These are phyloP conservation scores for Xerocomellus chrysenteron DNA, from an alignment of 768 basidiomycete genomes.

Conservation along the genomic window DNA sequence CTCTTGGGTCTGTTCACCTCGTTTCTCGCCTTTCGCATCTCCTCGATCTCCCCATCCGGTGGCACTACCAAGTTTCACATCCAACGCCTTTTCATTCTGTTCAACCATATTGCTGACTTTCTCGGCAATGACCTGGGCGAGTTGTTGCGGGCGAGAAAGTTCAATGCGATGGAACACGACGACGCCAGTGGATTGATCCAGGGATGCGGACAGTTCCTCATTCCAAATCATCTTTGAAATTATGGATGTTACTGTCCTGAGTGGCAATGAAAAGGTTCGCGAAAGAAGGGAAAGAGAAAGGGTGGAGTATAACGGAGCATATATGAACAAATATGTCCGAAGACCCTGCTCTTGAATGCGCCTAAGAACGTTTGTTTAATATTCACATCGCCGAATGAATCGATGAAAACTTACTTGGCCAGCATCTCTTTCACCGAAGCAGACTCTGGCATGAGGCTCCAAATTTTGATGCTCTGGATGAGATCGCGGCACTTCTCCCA, in stretches of 20 bases:
- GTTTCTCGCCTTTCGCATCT: constrained; percentile 65
- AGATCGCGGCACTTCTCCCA: constrained; percentile 96
- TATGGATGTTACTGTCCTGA: constrained; percentile 73
- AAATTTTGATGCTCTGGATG: constrained; percentile 95
- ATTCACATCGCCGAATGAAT: background rate
- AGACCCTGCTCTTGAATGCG: constrained; percentile 98
- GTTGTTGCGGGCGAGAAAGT: constrained; percentile 81
- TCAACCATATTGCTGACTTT: constrained; percentile 84
- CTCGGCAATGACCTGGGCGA: constrained; percentile 88
- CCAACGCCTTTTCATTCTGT: constrained; percentile 87
- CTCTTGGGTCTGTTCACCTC: constrained; percentile 76
- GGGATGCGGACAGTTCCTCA: constrained; percentile 89
- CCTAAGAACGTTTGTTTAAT: constrained; percentile 40
- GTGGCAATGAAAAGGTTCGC: constrained; percentile 80
- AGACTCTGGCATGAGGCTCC: constrained; percentile 93
- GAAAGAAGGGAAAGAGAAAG: constrained; percentile 87
- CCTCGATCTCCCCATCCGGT: constrained; percentile 54
- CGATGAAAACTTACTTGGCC: constrained; percentile 60
- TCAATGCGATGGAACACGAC: constrained; percentile 94
- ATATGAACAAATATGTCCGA: constrained; percentile 97
- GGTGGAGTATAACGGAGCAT: constrained; percentile 85
- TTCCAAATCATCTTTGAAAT: constrained; percentile 99
- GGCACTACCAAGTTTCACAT: constrained; percentile 74
- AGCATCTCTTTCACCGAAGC: constrained; percentile 91
- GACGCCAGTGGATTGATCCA: constrained; percentile 88